phyloP scores from a whole-genome alignment of 768 basidiomycete species.

The Amanita muscaria region DNA sequence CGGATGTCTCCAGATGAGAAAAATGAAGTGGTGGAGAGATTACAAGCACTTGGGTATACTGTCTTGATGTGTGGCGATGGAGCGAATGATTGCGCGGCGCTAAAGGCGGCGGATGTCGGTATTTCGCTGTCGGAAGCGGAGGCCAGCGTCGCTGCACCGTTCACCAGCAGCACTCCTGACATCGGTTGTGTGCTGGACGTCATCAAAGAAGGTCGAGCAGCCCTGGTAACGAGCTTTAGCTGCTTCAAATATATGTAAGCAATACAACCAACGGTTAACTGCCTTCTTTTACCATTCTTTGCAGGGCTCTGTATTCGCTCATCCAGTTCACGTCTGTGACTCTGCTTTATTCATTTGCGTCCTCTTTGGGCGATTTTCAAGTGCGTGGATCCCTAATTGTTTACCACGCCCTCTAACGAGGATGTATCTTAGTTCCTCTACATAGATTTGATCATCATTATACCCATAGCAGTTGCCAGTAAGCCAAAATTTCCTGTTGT shows the following conservation, averaged over 20 bases:
- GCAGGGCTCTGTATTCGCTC: slow-evolving; percentile 93
- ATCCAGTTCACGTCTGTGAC: slow-evolving; percentile 99
- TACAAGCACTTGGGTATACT: slow-evolving; percentile 90
- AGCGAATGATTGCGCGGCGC: slow-evolving; percentile 96
- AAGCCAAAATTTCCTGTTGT: slow-evolving; percentile 23
- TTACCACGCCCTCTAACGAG: slow-evolving; percentile 8
- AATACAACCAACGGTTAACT: slow-evolving; percentile 8
- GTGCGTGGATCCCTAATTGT: slow-evolving; percentile 30
- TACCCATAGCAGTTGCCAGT: slow-evolving; percentile 96
- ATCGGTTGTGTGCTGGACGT: slow-evolving; percentile 95
- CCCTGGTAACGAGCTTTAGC: slow-evolving; percentile 95
- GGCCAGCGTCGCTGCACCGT: slow-evolving; percentile 96
- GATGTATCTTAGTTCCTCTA: slow-evolving; percentile 68
- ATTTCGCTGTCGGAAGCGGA: slow-evolving; percentile 96
- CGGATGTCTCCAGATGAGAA: slow-evolving; percentile 99
- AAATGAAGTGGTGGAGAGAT: slow-evolving; percentile 92
- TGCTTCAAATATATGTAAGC: slow-evolving; percentile 99
- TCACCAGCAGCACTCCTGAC: slow-evolving; percentile 89
- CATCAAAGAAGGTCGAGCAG: slow-evolving; percentile 92
- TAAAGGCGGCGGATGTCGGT: slow-evolving; percentile 98
- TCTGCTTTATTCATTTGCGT: slow-evolving; percentile 91
- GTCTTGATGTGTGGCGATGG: slow-evolving; percentile 99
- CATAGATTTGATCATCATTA: slow-evolving; percentile 96
- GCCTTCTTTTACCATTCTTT: not conserved
- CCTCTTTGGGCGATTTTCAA: slow-evolving; percentile 94